phyloP scores from a whole-genome alignment of 306 rosid genomes.

The Sicyos baderoa region DNA sequence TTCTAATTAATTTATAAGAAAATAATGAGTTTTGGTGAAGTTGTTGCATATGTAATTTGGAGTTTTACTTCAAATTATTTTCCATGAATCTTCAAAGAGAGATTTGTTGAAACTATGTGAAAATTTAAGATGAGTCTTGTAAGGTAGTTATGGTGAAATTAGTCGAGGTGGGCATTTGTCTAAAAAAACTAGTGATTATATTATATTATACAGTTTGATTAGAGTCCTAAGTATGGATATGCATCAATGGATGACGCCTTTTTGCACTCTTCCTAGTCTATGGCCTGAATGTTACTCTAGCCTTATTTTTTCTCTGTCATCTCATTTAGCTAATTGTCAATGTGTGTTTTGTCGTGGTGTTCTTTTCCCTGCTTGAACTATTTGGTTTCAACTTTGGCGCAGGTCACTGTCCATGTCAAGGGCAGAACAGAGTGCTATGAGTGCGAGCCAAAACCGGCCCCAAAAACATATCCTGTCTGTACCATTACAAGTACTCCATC shows the following conservation, averaged over 20 bases:
- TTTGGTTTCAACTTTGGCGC: slow-evolving; percentile 14
- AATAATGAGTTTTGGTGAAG: background rate
- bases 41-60: background rate
- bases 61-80: too few species aligned
- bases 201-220: background rate
- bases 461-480: slow-evolving; percentile 96
- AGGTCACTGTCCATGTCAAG: slow-evolving; percentile 96
- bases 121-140: background rate
- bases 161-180: background rate
- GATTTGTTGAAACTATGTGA: background rate
- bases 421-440: slow-evolving; percentile 96
- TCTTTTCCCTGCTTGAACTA: too few species aligned
- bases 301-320: background rate
- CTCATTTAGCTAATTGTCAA: background rate
- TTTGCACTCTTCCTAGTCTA: slow-evolving; percentile 1
- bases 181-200: too few species aligned
- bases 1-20: background rate
- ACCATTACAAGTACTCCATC: slow-evolving; percentile 97
- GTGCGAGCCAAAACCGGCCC: slow-evolving; percentile 95
- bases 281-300: background rate
- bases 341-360: background rate
- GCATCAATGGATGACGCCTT: background rate
- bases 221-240: background rate
- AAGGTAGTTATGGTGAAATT: background rate
- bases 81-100: too few species aligned